phyloP scores from a whole-genome alignment of 2,329 filamentous ascomycete species.

The Colletotrichum godetiae region DNA sequence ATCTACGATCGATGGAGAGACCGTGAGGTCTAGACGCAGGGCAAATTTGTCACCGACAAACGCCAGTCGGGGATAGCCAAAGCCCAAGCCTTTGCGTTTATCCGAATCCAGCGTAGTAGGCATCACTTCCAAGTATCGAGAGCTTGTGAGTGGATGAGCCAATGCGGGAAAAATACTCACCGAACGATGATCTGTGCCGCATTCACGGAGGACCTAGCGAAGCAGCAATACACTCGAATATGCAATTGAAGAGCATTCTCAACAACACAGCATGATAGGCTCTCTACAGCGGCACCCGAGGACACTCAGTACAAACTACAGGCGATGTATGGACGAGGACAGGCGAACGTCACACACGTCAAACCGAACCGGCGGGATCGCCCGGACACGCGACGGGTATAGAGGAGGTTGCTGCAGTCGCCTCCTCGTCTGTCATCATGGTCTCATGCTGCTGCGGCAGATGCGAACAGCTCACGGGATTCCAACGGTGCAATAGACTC shows the following conservation, averaged over 20 bases:
- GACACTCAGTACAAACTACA: not conserved
- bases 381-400: constrained; percentile 2
- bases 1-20: constrained; percentile 34
- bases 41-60: constrained; percentile 22
- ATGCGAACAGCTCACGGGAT: not conserved
- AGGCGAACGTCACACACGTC: not conserved
- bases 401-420: not conserved
- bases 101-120: constrained; percentile 25
- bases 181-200: not conserved
- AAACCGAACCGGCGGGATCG: constrained; percentile 13
- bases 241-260: not conserved
- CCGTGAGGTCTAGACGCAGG: constrained; percentile 29
- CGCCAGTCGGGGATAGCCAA: constrained; percentile 7
- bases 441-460: not conserved
- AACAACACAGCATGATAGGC: not conserved
- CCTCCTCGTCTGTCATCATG: constrained; percentile 14
- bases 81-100: constrained; percentile 24
- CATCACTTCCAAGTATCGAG: not conserved
- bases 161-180: constrained; percentile 11
- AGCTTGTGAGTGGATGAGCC: not conserved
- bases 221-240: not conserved
- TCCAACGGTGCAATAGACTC: not conserved
- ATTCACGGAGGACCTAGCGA: not conserved
- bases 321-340: not conserved
- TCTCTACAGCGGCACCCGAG: not conserved